Evolutionary conservation across 2,329 filamentous ascomycete species (phyloP).

Genomic region (Alternaria postmessia): DNA sequence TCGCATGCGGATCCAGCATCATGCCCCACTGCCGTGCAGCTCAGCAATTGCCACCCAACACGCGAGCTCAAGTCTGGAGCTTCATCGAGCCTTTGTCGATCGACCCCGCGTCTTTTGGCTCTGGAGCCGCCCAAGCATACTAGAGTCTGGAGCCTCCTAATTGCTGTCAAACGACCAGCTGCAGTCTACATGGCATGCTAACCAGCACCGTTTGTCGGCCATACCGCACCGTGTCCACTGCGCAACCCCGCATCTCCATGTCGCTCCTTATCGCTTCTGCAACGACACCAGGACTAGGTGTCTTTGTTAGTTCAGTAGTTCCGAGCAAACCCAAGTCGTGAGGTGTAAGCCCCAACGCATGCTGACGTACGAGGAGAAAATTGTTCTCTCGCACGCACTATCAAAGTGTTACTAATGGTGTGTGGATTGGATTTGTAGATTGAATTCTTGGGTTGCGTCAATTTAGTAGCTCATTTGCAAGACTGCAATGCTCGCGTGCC

Average conservation of each 20-base stretch:
- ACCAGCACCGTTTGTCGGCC: neutral
- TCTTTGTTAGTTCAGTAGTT: slow-evolving; percentile 22
- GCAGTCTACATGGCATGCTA: neutral
- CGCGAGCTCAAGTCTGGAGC: slow-evolving; percentile 21
- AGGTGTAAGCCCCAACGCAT: slow-evolving; percentile 17
- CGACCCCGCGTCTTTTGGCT: slow-evolving; percentile 30
- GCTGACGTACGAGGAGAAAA: slow-evolving; percentile 21
- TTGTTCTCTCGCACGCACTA: neutral
- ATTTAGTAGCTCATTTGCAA: neutral
- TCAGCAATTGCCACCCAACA: slow-evolving; percentile 29
- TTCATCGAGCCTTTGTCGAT: slow-evolving; percentile 26
- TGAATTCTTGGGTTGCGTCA: neutral
- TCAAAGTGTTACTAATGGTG: neutral
- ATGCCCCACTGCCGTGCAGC: slow-evolving; percentile 26
- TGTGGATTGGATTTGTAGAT: neutral
- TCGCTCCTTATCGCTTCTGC: neutral
- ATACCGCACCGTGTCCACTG: neutral
- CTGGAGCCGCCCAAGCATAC: slow-evolving; percentile 17
- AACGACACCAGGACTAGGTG: slow-evolving; percentile 5
- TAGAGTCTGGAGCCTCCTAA: slow-evolving; percentile 9
- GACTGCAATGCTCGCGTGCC: slow-evolving; percentile 14
- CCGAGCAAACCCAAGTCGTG: slow-evolving; percentile 6
- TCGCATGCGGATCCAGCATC: slow-evolving; percentile 32
- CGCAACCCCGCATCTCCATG: slow-evolving; percentile 8
- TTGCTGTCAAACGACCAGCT: slow-evolving; percentile 6